Evolutionary conservation across 139 green algal species (phyloP).

Genomic region (Penium margaritaceum): DNA sequence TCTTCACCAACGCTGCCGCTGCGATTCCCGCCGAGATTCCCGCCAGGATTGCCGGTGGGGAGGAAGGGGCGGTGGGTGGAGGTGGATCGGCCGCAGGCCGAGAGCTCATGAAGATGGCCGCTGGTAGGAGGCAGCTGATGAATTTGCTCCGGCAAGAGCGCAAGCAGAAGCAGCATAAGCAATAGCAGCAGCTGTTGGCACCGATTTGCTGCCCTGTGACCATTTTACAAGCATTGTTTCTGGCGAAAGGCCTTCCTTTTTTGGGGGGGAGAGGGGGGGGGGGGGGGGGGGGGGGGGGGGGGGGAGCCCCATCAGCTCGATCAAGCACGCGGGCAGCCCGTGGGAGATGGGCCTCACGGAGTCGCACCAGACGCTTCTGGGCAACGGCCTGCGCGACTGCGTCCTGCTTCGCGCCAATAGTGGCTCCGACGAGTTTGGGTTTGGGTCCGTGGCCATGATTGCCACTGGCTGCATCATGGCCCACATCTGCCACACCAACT

Average conservation of each 20-base stretch:
- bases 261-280: too few relatives aligned
- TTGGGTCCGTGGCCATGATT: constrained; percentile 95
- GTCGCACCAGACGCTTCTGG: constrained; percentile 68
- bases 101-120: too few relatives aligned
- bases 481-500: constrained; percentile 99
- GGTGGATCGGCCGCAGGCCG: too few relatives aligned
- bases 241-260: too few relatives aligned
- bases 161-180: too few relatives aligned
- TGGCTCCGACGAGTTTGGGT: constrained; percentile 91
- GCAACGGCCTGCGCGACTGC: constrained; percentile 86
- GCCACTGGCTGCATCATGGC: constrained; percentile 99
- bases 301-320: constrained; percentile 87
- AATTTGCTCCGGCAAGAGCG: too few relatives aligned
- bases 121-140: too few relatives aligned
- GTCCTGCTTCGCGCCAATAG: constrained; percentile 84
- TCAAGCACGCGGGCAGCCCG: constrained; percentile 96
- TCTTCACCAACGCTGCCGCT: constrained; percentile 45
- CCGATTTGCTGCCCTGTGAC: too few relatives aligned
- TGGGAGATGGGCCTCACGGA: constrained; percentile 93
- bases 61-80: not conserved
- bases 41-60: not conserved
- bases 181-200: too few relatives aligned
- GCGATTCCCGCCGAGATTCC: constrained; percentile 44
- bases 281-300: constrained; percentile 95
- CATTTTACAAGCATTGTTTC: too few relatives aligned